Base-by-base conservation (phyloP, 345 rosid genomes). In the Psidium friedrichsthalianum region DNA sequence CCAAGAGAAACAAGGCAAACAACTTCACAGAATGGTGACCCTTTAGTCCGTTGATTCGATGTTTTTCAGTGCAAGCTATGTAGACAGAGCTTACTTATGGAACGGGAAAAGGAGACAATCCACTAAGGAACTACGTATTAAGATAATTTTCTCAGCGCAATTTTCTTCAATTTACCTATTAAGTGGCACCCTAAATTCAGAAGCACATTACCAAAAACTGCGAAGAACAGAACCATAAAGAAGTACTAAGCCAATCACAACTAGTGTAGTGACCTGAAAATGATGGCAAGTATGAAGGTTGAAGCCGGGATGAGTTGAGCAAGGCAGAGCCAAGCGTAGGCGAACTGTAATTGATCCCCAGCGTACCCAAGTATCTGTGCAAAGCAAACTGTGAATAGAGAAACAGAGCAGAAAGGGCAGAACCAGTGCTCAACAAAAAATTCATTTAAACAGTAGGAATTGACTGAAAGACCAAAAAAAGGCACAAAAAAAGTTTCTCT, bases 281-380 rank as follows among this genome's bases (percentile, higher is more conserved):
- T 49, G 83, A 90, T 16, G 51, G 94, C 93, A 18, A 92, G 88
- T 25, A 92, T 52, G 86, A 91, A 92, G 87, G 94, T 92, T 59
- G 90, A 86, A 78, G 90, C 93, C 11, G 93, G 94, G 82, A 87
- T 47, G 76, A 92, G 88, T 91, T 91, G 40, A 92, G 91, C 92
- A 92, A 86, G 53, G 94, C 94, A 25, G 94, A 80, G 22, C 84
- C 91, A 47, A 92, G 91, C 22, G 93, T 88, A 25, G 94, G 92
- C 59, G 93, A 91, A 90, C 93, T 90, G 83, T 89, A 89, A 69
- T 88, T 82, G 51, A 92, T 90, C 76, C 76, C 94, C 94, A 15
- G 90, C 90, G 85, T 91, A 88, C 57, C 90, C 91, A 57, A 87
- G 82, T 56, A 88, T 47, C 81, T 88, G 90, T 10, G 91, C 88